Conservation (phyloP, 2,329 filamentous ascomycete species). For the Aurifilum marmelostoma region DNA sequence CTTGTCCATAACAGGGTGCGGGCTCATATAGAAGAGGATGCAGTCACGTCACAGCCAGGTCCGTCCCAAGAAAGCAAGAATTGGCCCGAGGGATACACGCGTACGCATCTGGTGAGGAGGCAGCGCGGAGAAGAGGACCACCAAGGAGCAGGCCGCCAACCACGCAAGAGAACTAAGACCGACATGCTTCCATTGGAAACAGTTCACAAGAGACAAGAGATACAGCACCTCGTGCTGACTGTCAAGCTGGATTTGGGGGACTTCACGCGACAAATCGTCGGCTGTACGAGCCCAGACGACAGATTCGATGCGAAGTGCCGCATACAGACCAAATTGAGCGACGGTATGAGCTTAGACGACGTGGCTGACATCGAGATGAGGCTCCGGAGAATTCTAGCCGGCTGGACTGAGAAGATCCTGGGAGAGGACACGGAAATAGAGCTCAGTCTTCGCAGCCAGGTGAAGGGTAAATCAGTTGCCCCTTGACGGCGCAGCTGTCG, state of each 20-base stretch:
- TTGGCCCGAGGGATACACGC: conserved; percentile 21
- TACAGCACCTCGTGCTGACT: conserved; percentile 28
- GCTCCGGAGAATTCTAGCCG: conserved; percentile 11
- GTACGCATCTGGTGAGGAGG: conserved; percentile 31
- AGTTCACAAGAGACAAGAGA: conserved; percentile 26
- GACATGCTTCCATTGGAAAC: conserved; percentile 35
- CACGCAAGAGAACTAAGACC: conserved; percentile 31
- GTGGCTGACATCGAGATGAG: conserved; percentile 17
- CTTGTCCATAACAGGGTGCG: neutral
- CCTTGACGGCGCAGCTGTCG: neutral
- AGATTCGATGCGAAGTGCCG: neutral
- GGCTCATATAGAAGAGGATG: neutral
- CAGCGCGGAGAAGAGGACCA: conserved; percentile 30
- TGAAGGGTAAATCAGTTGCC: conserved; percentile 17
- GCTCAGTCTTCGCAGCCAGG: conserved; percentile 14
- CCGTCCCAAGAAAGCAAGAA: neutral
- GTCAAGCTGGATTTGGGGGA: conserved; percentile 15
- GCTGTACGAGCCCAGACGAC: neutral
- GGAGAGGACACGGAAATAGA: conserved; percentile 13
- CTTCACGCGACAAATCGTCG: conserved; percentile 3
- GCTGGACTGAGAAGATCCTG: conserved; percentile 19
- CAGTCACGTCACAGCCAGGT: neutral
- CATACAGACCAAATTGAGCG: neutral
- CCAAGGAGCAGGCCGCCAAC: conserved; percentile 24
- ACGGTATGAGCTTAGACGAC: conserved; percentile 17